These are phyloP conservation scores for Microbotryum lychnidis-dioicae DNA, from an alignment of 1,284 basidiomycete genomes.

Conservation along the genomic window DNA sequence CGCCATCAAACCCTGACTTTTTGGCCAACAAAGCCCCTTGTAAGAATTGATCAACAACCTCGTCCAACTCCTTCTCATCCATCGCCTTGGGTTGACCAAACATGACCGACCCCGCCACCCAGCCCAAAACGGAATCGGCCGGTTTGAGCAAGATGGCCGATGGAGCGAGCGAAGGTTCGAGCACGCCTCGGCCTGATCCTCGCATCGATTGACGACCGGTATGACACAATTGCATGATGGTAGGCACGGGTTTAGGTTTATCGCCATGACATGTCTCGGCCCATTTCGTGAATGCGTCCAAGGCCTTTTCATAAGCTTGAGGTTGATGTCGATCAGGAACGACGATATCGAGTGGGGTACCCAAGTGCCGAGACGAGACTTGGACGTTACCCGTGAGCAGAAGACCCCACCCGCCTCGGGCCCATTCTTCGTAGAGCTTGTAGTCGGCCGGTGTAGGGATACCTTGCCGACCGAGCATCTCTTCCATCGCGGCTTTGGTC, in stretches of 20 bases:
- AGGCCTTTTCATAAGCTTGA: slow-evolving; percentile 39
- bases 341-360: slow-evolving; percentile 70
- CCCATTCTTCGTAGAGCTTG: slow-evolving; percentile 68
- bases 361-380: slow-evolving; percentile 61
- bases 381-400: slow-evolving; percentile 73
- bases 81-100: slow-evolving; percentile 61
- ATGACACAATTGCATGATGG: slow-evolving; percentile 72
- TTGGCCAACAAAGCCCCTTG: slow-evolving; percentile 59
- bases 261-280: slow-evolving; percentile 49
- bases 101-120: slow-evolving; percentile 47
- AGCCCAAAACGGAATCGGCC: slow-evolving; percentile 44
- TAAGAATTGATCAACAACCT: slow-evolving; percentile 59
- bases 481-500: slow-evolving; percentile 72
- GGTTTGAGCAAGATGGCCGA: slow-evolving; percentile 53
- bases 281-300: slow-evolving; percentile 50
- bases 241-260: slow-evolving; percentile 33
- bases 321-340: slow-evolving; percentile 48
- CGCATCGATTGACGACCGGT: slow-evolving; percentile 75
- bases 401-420: slow-evolving; percentile 72
- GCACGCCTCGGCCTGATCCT: slow-evolving; percentile 55
- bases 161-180: slow-evolving; percentile 60
- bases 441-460: slow-evolving; percentile 59
- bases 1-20: slow-evolving; percentile 73
- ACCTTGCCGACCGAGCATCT: slow-evolving; percentile 63
- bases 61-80: slow-evolving; percentile 54